Conservation (phyloP, 2,329 filamentous ascomycete species). For the Stromatinia cepivora region DNA sequence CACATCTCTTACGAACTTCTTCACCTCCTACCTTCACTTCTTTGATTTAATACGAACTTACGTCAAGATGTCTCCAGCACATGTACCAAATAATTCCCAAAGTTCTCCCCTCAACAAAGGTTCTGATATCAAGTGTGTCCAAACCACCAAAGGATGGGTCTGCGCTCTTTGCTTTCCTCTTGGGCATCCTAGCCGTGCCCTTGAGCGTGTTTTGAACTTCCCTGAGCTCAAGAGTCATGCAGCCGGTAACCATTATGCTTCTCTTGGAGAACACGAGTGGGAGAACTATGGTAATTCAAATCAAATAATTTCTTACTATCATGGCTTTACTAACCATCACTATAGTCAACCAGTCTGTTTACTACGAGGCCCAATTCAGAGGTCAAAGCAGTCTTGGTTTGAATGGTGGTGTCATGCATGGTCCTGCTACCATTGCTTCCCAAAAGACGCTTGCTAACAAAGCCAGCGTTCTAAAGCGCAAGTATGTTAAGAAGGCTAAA, state of each 20-base stretch:
- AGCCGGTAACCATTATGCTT: slow-evolving; percentile 1
- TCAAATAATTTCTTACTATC: background rate
- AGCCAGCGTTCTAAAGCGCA: slow-evolving; percentile 6
- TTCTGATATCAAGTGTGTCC: slow-evolving; percentile 2
- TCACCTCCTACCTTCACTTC: background rate
- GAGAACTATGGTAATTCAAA: background rate
- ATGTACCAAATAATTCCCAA: background rate
- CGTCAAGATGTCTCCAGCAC: background rate
- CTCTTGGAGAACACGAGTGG: background rate
- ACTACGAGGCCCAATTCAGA: slow-evolving; percentile 14
- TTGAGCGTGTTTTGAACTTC: slow-evolving; percentile 6
- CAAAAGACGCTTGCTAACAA: background rate
- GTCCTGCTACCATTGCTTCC: background rate
- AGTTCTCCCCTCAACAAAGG: background rate
- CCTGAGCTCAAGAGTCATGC: background rate
- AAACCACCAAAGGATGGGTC: slow-evolving; percentile 17
- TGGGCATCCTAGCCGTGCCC: background rate
- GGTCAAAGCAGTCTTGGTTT: background rate
- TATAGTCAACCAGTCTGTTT: slow-evolving; percentile 1
- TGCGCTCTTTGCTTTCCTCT: slow-evolving; percentile 21
- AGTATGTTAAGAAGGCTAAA: background rate
- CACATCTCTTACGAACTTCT: background rate
- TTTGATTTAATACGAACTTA: background rate
- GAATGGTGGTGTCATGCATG: background rate
- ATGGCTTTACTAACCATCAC: background rate